A percentile compares a stretch with the other conserved stretches of the same genome.
Conservation (phyloP, 1,139 yeast species). For the Debaryomycetaceae sp. region DNA sequence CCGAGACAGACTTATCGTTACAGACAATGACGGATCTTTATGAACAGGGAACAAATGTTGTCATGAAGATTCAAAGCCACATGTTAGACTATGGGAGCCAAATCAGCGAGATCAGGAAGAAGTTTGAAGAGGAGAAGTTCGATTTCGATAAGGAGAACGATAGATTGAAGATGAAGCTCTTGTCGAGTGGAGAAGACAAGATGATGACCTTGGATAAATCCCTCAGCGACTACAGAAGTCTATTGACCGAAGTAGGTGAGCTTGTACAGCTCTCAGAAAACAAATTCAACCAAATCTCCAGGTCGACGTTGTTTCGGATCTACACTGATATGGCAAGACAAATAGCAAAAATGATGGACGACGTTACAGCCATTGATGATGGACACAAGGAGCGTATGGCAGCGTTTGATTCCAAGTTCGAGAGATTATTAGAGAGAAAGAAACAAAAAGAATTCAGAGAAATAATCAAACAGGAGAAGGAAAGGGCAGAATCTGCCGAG, state of each 20-base stretch:
- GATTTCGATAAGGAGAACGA: slow-evolving; percentile 51
- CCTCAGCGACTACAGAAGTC: slow-evolving; percentile 32
- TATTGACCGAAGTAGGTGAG: slow-evolving; percentile 26
- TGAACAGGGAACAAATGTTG: slow-evolving; percentile 35
- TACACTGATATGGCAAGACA: slow-evolving; percentile 32
- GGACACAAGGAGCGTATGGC: slow-evolving; percentile 40
- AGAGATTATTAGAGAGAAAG: slow-evolving; percentile 32
- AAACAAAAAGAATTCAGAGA: slow-evolving; percentile 34
- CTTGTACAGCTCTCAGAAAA: slow-evolving; percentile 24
- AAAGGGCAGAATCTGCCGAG: slow-evolving; percentile 8
- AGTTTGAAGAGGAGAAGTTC: slow-evolving; percentile 39
- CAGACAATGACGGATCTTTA: slow-evolving; percentile 36
- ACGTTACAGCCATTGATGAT: slow-evolving; percentile 29
- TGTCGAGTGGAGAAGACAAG: slow-evolving; percentile 33
- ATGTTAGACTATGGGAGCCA: slow-evolving; percentile 45
- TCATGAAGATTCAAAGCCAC: slow-evolving; percentile 41
- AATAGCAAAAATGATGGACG: slow-evolving; percentile 32
- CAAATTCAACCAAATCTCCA: slow-evolving; percentile 24
- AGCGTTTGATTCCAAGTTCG: slow-evolving; percentile 32
- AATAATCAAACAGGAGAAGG: slow-evolving; percentile 24
- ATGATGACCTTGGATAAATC: slow-evolving; percentile 31
- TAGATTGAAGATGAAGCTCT: slow-evolving; percentile 30
- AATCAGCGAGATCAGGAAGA: slow-evolving; percentile 35
- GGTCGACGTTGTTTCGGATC: slow-evolving; percentile 30
- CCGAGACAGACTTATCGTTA: slow-evolving; percentile 30